Conservation (phyloP, 192 early-diverging fungal species). For the Powellomyces hirtus region DNA sequence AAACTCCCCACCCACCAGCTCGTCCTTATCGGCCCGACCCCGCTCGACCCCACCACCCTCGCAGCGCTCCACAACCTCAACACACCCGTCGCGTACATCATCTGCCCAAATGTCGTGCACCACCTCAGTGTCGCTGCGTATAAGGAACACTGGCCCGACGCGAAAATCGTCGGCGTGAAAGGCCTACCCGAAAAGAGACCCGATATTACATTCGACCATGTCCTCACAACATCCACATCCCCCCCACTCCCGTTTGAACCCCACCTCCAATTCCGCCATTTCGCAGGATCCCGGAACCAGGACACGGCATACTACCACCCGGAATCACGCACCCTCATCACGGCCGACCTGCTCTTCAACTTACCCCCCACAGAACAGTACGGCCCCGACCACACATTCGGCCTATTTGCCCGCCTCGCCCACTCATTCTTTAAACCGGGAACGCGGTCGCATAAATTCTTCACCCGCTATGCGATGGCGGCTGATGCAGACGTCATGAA, state of each 20-base stretch:
- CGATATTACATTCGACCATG: slow-evolving; percentile 10
- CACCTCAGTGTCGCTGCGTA: slow-evolving; percentile 17
- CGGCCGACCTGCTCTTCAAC: slow-evolving; percentile 21
- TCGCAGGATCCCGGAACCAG: slow-evolving; percentile 14
- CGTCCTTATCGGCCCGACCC: slow-evolving; percentile 1
- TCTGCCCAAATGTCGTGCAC: slow-evolving; percentile 26
- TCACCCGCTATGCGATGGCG: neutral
- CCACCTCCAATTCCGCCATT: slow-evolving; percentile 12
- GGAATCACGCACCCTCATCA: slow-evolving; percentile 4
- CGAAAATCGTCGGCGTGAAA: slow-evolving; percentile 19
- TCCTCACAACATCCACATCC: neutral
- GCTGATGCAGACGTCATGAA: neutral
- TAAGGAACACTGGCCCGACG: slow-evolving; percentile 17
- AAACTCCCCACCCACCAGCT: slow-evolving; percentile 7
- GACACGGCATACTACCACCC: slow-evolving; percentile 17
- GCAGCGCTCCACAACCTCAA: neutral
- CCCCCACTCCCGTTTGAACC: slow-evolving; percentile 19
- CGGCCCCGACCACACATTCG: neutral
- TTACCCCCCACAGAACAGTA: slow-evolving; percentile 20
- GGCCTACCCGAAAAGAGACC: slow-evolving; percentile 16
- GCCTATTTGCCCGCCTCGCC: neutral
- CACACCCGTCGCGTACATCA: slow-evolving; percentile 5
- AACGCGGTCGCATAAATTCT: slow-evolving; percentile 2
- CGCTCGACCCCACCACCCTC: slow-evolving; percentile 7
- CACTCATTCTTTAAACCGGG: slow-evolving; percentile 1